Base-by-base conservation (phyloP, 2,329 filamentous ascomycete species). In the Stemphylium vesicarium region DNA sequence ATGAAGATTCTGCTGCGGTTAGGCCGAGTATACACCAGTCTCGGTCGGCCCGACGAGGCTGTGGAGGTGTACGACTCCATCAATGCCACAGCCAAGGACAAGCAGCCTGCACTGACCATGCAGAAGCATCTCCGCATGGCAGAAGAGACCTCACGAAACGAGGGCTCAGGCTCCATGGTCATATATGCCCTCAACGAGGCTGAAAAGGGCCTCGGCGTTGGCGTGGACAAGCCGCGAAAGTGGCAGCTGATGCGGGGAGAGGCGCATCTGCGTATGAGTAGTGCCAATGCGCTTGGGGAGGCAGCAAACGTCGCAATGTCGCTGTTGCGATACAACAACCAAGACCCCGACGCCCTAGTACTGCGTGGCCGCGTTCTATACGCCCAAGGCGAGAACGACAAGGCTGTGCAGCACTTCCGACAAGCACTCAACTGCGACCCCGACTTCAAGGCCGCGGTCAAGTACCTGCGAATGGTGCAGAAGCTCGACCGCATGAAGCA, bases 171-270 rank as follows among this genome's bases (percentile, higher is more conserved):
- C 39, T 96, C 92, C 20, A 95, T 98, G 93, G 91, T 91, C 13
- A 81, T 96, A 48, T 91, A 95, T 76, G 94, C 92, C 9, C 84
- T 99, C 36, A 93, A 98, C 67, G 89, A 95, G 78, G 95, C 95
- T 8, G 91, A 95, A 73, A 88, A 88, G 70, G 84, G 88, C 3
- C 84, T 99, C 4, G 93, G 91, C 10, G 69, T 81, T 10, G 85
- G 86, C n/a, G 91, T 92, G 18, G 82, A 84, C 66, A 90, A 88
- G 77, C 95, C 95, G 33, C 87, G 94, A 72, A 95, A 95, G 78
- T 99, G 95, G 95, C 90, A 90, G 72, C 81, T 98, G 58, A 88
- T 99, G 87, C 87, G 91, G 32, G 94, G 91, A 54, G 91, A 96
- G 77, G 94, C 94, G 9, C 91, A 96, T 70, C 79, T 99, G 57